These are phyloP conservation scores for Trichoderma gracile DNA, from an alignment of 2,329 filamentous ascomycete species.

Conservation along the genomic window DNA sequence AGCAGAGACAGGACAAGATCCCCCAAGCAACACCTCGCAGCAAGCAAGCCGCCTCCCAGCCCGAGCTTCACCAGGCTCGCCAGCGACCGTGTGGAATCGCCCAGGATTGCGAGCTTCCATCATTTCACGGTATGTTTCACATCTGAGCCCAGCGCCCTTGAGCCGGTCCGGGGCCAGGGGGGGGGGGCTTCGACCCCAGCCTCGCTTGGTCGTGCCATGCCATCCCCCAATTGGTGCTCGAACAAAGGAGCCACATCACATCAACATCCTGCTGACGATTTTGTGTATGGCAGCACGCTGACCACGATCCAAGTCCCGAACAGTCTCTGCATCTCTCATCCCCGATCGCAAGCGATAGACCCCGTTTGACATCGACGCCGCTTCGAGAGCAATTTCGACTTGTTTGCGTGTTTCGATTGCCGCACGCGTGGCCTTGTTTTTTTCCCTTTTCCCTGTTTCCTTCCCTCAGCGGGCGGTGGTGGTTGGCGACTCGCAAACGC, in stretches of 20 bases:
- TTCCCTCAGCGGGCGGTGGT: constrained; percentile 2
- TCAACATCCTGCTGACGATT: constrained; percentile 26
- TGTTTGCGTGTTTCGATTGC: background rate
- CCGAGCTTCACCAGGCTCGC: constrained; percentile 32
- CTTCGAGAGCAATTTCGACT: background rate
- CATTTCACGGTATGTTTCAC: constrained; percentile 26
- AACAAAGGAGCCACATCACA: constrained; percentile 27
- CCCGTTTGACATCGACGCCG: background rate
- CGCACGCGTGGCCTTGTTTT: constrained; percentile 11
- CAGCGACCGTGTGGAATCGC: constrained; percentile 31
- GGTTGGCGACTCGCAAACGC: constrained; percentile 10
- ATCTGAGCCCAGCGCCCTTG: constrained; percentile 15
- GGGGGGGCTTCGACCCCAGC: constrained; percentile 16
- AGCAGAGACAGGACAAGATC: constrained; percentile 29
- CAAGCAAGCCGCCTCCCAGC: constrained; percentile 26
- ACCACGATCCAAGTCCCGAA: constrained; percentile 4
- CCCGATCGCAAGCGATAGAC: constrained; percentile 20
- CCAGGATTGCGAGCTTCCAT: constrained; percentile 33
- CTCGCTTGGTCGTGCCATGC: constrained; percentile 29
- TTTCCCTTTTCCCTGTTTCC: constrained; percentile 2
- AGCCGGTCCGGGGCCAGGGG: constrained; percentile 9
- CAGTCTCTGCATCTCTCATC: background rate
- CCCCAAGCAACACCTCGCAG: constrained; percentile 32
- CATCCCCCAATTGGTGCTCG: constrained; percentile 29
- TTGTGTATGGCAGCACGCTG: constrained; percentile 23